These are phyloP conservation scores for Punctularia strigosozonata DNA, from an alignment of 768 basidiomycete species.

Conservation along the genomic window DNA sequence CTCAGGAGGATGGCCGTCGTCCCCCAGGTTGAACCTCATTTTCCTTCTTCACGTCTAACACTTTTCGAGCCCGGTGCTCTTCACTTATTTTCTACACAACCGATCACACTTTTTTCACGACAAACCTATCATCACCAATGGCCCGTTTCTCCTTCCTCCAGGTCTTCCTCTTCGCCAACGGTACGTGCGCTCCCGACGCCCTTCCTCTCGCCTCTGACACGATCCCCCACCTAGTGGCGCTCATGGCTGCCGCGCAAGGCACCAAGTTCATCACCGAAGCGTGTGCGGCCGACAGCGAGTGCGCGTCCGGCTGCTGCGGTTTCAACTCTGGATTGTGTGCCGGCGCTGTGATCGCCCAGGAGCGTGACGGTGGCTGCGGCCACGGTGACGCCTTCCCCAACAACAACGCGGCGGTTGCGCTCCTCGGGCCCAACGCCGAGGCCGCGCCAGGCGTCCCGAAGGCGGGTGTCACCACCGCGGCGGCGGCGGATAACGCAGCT, in stretches of 20 bases:
- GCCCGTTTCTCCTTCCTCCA: neutral
- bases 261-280: constrained; percentile 10
- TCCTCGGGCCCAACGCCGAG: constrained; percentile 7
- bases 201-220: neutral
- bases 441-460: neutral
- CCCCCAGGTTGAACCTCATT: no score
- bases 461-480: neutral
- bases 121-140: neutral
- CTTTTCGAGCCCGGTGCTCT: no score
- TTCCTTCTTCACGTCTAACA: no score
- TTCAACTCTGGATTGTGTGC: constrained; percentile 16
- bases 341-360: constrained; percentile 14
- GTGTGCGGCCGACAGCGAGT: constrained; percentile 12
- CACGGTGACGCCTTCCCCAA: constrained; percentile 13
- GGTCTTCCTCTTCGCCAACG: neutral
- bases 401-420: constrained; percentile 10
- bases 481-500: neutral
- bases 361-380: constrained; percentile 15
- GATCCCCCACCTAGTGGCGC: neutral
- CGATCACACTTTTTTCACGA: neutral
- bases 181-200: neutral
- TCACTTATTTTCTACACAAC: no score
- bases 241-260: constrained; percentile 2
- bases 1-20: no score
- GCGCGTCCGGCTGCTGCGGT: constrained; percentile 15